phyloP scores from a whole-genome alignment of 164 flowering plant genomes.

The Umbellularia californica region DNA sequence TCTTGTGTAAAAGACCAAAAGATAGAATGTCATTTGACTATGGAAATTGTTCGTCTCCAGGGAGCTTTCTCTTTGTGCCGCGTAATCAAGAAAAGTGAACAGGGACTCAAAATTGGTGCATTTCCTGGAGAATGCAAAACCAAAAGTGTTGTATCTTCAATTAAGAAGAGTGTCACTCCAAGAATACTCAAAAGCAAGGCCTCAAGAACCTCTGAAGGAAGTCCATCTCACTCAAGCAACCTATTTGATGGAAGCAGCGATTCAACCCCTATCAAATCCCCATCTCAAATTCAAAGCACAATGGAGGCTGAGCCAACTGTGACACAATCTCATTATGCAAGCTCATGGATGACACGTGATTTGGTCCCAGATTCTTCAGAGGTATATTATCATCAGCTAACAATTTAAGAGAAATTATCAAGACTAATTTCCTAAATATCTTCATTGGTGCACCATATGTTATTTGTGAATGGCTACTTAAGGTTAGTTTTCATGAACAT shows the following conservation, averaged over 20 bases:
- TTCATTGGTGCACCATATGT: too few relatives aligned
- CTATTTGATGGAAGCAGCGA: conserved; percentile 31
- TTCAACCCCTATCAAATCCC: conserved; percentile 52
- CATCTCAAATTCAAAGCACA: conserved; percentile 24
- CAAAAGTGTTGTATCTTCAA: conserved; percentile 38
- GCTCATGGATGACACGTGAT: conserved; percentile 47
- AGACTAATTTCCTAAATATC: too few relatives aligned
- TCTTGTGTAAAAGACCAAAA: too few relatives aligned
- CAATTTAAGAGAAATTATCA: background rate
- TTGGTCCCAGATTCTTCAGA: conserved; percentile 58
- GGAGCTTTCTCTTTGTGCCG: conserved; percentile 86
- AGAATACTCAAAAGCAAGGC: conserved; percentile 28
- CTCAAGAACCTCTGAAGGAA: conserved; percentile 21
- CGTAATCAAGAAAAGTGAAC: conserved; percentile 59
- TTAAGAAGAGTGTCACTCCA: conserved; percentile 25
- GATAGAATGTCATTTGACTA: background rate
- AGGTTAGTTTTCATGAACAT: too few relatives aligned
- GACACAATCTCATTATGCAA: conserved; percentile 20
- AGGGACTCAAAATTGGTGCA: conserved; percentile 27
- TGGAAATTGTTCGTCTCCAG: conserved; percentile 23
- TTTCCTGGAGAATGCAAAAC: conserved; percentile 32
- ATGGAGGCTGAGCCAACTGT: conserved; percentile 25
- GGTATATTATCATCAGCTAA: background rate
- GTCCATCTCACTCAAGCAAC: conserved; percentile 28
- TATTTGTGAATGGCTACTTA: too few relatives aligned